A percentile compares a stretch with the other conserved stretches of the same genome.
phyloP scores from a whole-genome alignment of 768 basidiomycete genomes.

The Crepidotus variabilis region DNA sequence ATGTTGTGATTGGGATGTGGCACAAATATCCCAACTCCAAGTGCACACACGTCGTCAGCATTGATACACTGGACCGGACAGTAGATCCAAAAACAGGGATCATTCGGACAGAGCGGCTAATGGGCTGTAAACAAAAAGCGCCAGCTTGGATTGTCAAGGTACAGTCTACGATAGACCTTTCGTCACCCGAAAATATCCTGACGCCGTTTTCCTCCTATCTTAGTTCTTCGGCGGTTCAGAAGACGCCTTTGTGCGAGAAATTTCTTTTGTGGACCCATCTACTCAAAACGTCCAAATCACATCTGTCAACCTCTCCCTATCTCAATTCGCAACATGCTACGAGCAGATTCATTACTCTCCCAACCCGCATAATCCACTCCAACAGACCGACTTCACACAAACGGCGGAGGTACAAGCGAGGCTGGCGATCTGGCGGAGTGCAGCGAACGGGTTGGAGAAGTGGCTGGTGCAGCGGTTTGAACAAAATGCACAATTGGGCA shows the following conservation, averaged over 20 bases:
- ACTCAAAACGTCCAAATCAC: constrained; percentile 79
- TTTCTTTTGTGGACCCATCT: constrained; percentile 87
- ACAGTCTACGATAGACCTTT: constrained; percentile 17
- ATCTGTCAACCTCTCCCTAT: constrained; percentile 89
- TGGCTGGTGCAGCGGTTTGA: constrained; percentile 89
- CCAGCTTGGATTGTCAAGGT: constrained; percentile 94
- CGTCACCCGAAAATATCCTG: background rate
- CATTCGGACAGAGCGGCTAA: constrained; percentile 85
- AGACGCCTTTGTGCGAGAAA: constrained; percentile 92
- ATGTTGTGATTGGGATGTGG: constrained; percentile 92
- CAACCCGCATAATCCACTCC: constrained; percentile 30
- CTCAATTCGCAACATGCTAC: constrained; percentile 91
- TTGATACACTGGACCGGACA: constrained; percentile 83
- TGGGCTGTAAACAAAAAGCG: constrained; percentile 90
- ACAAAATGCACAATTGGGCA: constrained; percentile 88
- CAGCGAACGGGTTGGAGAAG: constrained; percentile 79
- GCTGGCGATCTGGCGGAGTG: constrained; percentile 73
- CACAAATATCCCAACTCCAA: constrained; percentile 95
- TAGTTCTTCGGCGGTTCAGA: constrained; percentile 91
- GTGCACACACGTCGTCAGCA: constrained; percentile 82
- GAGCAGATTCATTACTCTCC: constrained; percentile 89
- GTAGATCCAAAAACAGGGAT: constrained; percentile 83
- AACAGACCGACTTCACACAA: constrained; percentile 74
- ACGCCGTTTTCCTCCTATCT: constrained; percentile 16
- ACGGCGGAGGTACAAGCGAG: constrained; percentile 91